A percentile compares a stretch with the other conserved stretches of the same genome.
Conservation (phyloP, 2,329 filamentous ascomycete genomes). For the Aspergillus novofumigatus region DNA sequence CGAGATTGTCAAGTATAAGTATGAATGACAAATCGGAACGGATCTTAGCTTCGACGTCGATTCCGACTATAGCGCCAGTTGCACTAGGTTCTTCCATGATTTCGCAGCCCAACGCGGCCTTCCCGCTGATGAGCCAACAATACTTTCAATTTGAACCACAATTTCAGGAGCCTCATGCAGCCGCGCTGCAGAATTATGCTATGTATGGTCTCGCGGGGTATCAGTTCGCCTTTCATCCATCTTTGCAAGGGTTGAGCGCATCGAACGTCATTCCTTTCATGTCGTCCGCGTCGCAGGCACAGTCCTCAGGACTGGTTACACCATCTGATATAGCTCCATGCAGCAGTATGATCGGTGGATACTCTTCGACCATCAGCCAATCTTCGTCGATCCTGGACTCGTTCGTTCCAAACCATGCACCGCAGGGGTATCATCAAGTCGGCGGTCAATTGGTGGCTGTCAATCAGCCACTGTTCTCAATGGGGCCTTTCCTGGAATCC, state of each 20-base stretch:
- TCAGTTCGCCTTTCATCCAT: slow-evolving; percentile 14
- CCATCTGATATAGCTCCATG: slow-evolving; percentile 6
- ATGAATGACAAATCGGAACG: not conserved
- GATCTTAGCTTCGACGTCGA: slow-evolving; percentile 2
- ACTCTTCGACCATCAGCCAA: slow-evolving; percentile 6
- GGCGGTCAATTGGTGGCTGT: slow-evolving; percentile 3
- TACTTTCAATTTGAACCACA: slow-evolving; percentile 9
- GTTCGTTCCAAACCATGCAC: slow-evolving; percentile 7
- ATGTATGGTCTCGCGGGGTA: slow-evolving; percentile 10
- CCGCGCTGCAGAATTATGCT: slow-evolving; percentile 8
- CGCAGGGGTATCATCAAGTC: slow-evolving; percentile 6
- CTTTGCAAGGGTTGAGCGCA: slow-evolving; percentile 10
- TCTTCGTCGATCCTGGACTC: slow-evolving; percentile 6
- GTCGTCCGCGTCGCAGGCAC: slow-evolving; percentile 11
- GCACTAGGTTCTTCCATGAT: slow-evolving; percentile 8
- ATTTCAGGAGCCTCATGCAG: slow-evolving; percentile 9
- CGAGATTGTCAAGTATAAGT: not conserved
- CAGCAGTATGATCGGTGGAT: slow-evolving; percentile 2
- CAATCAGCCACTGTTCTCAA: slow-evolving; percentile 8
- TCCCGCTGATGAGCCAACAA: slow-evolving; percentile 3
- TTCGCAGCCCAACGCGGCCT: slow-evolving; percentile 6
- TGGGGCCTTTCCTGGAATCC: slow-evolving; percentile 9
- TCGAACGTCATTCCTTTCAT: slow-evolving; percentile 8
- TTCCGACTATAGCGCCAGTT: slow-evolving; percentile 7
- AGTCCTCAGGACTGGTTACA: slow-evolving; percentile 4